Evolutionary conservation across 495 filamentous ascomycete species (phyloP).

Genomic region (Lophiotrema nucula): DNA sequence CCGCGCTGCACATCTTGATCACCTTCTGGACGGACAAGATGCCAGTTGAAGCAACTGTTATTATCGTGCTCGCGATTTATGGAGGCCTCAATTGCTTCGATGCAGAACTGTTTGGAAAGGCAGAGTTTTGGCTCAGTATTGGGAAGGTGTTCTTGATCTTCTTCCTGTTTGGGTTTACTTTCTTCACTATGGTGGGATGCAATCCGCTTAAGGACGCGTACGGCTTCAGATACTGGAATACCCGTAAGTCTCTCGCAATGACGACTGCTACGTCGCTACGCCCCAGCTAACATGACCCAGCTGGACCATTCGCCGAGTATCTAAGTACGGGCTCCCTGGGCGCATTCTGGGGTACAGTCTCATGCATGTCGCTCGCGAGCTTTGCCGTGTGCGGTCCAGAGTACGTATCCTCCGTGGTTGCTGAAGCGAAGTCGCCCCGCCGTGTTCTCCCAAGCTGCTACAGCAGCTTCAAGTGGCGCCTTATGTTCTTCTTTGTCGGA

Average conservation of each 20-base stretch:
- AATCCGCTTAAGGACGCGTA: neutral
- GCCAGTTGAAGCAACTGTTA: neutral
- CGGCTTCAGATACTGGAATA: neutral
- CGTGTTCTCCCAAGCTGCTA: neutral
- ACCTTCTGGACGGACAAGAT: neutral
- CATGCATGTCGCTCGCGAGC: too few relatives aligned
- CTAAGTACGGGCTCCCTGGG: neutral
- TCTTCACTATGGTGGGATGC: neutral
- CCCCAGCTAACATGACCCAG: neutral
- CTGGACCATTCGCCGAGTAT: neutral
- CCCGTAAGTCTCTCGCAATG: neutral
- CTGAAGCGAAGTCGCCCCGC: neutral
- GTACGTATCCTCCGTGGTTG: neutral
- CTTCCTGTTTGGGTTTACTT: neutral
- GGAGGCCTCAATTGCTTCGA: neutral
- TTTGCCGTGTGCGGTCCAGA: too few relatives aligned
- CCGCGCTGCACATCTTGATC: neutral
- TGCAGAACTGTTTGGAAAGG: neutral
- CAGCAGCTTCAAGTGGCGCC: neutral
- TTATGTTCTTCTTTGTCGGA: neutral
- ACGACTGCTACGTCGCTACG: neutral
- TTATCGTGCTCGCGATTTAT: neutral
- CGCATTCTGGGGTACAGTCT: too few relatives aligned
- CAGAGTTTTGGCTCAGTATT: neutral
- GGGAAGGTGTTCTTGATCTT: neutral